These are phyloP conservation scores for Russula lepida DNA, from an alignment of 768 basidiomycete species.

Conservation along the genomic window DNA sequence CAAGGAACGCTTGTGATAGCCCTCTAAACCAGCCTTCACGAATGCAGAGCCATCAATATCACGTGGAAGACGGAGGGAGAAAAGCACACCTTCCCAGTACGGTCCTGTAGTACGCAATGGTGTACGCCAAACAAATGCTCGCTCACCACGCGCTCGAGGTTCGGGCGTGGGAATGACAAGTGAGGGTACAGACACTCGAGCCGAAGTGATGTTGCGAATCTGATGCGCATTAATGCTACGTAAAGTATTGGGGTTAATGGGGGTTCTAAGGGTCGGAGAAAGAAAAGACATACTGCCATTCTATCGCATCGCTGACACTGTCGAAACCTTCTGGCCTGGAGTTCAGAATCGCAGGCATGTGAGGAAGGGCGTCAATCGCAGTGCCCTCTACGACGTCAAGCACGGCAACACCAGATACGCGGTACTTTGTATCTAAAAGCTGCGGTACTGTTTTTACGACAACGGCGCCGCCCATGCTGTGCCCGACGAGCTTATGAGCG, in stretches of 20 bases:
- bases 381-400: constrained; percentile 91
- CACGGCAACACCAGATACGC: constrained; percentile 68
- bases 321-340: constrained; percentile 81
- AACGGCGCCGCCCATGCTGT: constrained; percentile 96
- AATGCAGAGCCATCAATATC: background rate
- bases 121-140: constrained; percentile 68
- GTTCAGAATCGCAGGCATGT: constrained; percentile 85
- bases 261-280: background rate
- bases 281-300: constrained; percentile 77
- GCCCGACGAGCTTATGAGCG: constrained; percentile 64
- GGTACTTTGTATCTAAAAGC: constrained; percentile 60
- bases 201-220: constrained; percentile 73
- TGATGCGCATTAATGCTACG: constrained; percentile 69
- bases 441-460: constrained; percentile 60
- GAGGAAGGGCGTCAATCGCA: constrained; percentile 85
- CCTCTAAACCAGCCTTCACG: constrained; percentile 81
- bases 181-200: constrained; percentile 81
- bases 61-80: background rate
- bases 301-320: constrained; percentile 75
- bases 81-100: constrained; percentile 74
- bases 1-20: constrained; percentile 72
- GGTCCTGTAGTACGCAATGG: constrained; percentile 76
- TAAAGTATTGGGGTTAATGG: background rate
- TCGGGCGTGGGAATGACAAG: constrained; percentile 46
- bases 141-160: constrained; percentile 28